Evolutionary conservation across 768 basidiomycete species (phyloP).

Genomic region (Lenzites betulinus): DNA sequence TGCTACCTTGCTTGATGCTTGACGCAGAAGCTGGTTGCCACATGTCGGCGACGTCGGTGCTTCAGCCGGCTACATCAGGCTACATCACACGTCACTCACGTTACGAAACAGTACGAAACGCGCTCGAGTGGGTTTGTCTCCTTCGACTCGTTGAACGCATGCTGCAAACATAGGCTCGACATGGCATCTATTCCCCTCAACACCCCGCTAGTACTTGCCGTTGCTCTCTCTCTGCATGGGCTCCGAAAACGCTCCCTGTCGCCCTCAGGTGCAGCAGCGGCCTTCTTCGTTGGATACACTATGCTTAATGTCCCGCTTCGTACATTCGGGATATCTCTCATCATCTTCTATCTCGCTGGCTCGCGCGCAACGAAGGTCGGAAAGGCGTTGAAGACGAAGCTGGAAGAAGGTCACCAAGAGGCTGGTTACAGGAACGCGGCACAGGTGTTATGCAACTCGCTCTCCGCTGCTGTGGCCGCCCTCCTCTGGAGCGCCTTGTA

Average conservation of each 20-base stretch:
- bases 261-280: constrained; percentile 72
- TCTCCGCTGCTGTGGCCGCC: constrained; percentile 59
- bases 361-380: constrained; percentile 88
- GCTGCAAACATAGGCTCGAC: not conserved
- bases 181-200: constrained; percentile 35
- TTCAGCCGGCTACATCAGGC: too few species aligned
- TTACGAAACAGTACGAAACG: too few species aligned
- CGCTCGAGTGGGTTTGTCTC: too few species aligned
- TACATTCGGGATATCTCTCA: constrained; percentile 64
- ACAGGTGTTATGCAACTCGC: constrained; percentile 85
- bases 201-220: constrained; percentile 39
- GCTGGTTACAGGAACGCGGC: constrained; percentile 73
- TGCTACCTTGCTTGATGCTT: too few species aligned
- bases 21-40: too few species aligned
- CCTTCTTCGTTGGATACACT: constrained; percentile 73
- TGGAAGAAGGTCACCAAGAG: constrained; percentile 79
- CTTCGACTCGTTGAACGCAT: too few species aligned
- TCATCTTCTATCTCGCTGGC: constrained; percentile 79
- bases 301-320: constrained; percentile 69
- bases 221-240: constrained; percentile 67
- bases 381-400: constrained; percentile 67
- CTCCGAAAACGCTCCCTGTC: constrained; percentile 75
- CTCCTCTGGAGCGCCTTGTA: constrained; percentile 66
- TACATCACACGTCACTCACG: too few species aligned
- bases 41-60: too few species aligned